Evolutionary conservation across 148 eudicot species (phyloP), one percentile per base, ranked within the genome.

Genomic region (Talinum fruticosum): DNA sequence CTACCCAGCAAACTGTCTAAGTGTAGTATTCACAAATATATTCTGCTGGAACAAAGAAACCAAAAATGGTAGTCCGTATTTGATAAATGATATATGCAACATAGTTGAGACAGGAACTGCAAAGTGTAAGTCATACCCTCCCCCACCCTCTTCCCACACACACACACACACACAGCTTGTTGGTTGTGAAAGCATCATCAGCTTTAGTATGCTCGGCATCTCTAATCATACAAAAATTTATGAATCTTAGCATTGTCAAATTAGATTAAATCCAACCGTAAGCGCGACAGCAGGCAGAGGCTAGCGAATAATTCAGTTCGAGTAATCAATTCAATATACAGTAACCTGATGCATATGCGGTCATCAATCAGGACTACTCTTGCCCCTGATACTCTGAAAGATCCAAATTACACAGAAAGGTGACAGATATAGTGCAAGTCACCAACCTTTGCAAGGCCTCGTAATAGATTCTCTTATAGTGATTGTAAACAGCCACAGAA

Each of bases 401-500:
- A 2, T 47, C 53, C n/a, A 51, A 51, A 51, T 6, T 44, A 13
- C 73, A 53, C 41, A 53, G 37, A 41, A 41, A 41, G 47, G 47
- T 18, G 73, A 5, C 36, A 12, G 4, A 72, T 24, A 69, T 15
- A 81, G 29, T 29, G 72, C 47, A n/a, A 64, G 75, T 80, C 80
- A 85, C 88, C 80, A 82, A 93, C 95, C 90, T 91, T 67, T 91
- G 89, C 76, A 89, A 78, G 78, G 97, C 68, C 80, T 91, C 98
- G 62, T 59, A 88, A 82, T 88, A 96, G 35, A 93, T 96, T 85
- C 99, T 87, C 89, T 93, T 93, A 82, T 90, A 93, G 85, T 96
- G 99, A 78, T 96, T 96, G 84, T 96, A 96, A 41, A 93, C 99
- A 54, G 98, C 99, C 67, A 96, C 98, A 59, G 99, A 87, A 28